Percentiles rank a stretch among this genome's conserved stretches.
phyloP scores from a whole-genome alignment of 1,139 yeast species.

The Spencermartinsiella ligniputridi region DNA sequence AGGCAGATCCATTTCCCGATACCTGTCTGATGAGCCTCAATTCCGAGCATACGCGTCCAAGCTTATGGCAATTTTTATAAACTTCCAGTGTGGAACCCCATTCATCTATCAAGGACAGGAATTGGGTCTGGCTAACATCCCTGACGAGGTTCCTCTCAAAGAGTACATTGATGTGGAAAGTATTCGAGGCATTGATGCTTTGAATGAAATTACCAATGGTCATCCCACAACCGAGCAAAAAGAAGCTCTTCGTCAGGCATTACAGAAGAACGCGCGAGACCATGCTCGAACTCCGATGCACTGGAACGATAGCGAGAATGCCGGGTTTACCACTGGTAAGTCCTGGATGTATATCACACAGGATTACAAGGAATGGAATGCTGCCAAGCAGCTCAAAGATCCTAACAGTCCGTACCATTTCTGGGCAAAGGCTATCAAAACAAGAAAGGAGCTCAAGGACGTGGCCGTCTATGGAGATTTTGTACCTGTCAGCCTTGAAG shows the following conservation, averaged over 20 bases:
- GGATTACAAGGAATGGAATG: conserved; percentile 48
- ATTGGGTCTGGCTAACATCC: conserved; percentile 51
- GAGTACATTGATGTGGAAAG: conserved; percentile 51
- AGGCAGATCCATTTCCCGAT: conserved; percentile 49
- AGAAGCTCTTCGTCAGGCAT: conserved; percentile 30
- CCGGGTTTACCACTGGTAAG: conserved; percentile 53
- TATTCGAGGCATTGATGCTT: neutral
- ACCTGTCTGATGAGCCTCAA: conserved; percentile 41
- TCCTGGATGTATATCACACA: conserved; percentile 59
- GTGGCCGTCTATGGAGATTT: conserved; percentile 47
- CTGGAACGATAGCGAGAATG: conserved; percentile 45
- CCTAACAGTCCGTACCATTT: conserved; percentile 46
- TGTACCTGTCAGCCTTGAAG: conserved; percentile 40
- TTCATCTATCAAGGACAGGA: conserved; percentile 57
- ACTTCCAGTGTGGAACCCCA: conserved; percentile 51
- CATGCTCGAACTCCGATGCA: conserved; percentile 58
- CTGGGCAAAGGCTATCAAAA: conserved; percentile 42
- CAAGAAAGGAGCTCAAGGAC: conserved; percentile 46
- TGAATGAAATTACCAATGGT: conserved; percentile 36
- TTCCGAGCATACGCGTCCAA: conserved; percentile 41
- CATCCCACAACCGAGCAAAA: conserved; percentile 36
- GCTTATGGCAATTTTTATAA: conserved; percentile 44
- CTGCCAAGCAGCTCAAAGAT: conserved; percentile 44
- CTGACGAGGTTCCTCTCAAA: conserved; percentile 44
- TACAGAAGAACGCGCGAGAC: conserved; percentile 44